These are phyloP conservation scores for Podosphaera aphanis DNA, from an alignment of 2,329 filamentous ascomycete genomes.

Conservation along the genomic window DNA sequence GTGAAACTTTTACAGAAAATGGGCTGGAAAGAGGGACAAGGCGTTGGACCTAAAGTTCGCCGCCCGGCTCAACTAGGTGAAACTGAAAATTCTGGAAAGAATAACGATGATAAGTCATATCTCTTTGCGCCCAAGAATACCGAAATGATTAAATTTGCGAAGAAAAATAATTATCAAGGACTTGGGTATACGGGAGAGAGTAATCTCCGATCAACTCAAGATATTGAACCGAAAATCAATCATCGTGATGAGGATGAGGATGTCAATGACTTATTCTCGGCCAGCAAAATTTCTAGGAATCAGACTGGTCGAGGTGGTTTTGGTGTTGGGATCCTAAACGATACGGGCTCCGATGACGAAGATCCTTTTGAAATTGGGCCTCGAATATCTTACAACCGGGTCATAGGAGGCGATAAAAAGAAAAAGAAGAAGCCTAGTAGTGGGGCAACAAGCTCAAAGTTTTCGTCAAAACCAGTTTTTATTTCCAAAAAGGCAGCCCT, in stretches of 20 bases:
- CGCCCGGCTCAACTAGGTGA: slow-evolving; percentile 47
- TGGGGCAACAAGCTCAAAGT: slow-evolving; percentile 35
- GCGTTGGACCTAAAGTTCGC: slow-evolving; percentile 67
- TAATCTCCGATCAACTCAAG: slow-evolving; percentile 20
- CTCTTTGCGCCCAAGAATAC: slow-evolving; percentile 73
- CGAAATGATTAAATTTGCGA: slow-evolving; percentile 38
- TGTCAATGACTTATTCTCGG: background rate
- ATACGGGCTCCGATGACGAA: slow-evolving; percentile 84
- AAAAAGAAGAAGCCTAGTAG: slow-evolving; percentile 47
- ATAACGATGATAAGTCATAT: slow-evolving; percentile 25
- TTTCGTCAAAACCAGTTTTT: slow-evolving; percentile 49
- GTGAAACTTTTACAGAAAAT: slow-evolving; percentile 67
- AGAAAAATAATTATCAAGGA: slow-evolving; percentile 46
- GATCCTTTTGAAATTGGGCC: slow-evolving; percentile 85
- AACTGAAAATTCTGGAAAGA: slow-evolving; percentile 19
- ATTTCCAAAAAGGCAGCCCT: slow-evolving; percentile 39
- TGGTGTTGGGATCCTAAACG: slow-evolving; percentile 73
- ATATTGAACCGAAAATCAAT: slow-evolving; percentile 4
- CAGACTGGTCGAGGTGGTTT: slow-evolving; percentile 39
- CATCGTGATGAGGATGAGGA: background rate
- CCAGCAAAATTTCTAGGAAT: slow-evolving; percentile 19
- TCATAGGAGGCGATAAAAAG: slow-evolving; percentile 61
- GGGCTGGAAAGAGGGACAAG: slow-evolving; percentile 91
- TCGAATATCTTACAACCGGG: slow-evolving; percentile 64
- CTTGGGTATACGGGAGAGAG: slow-evolving; percentile 41